These are phyloP conservation scores for Venturia pyrina DNA, from an alignment of 2,329 filamentous ascomycete species.

Conservation along the genomic window DNA sequence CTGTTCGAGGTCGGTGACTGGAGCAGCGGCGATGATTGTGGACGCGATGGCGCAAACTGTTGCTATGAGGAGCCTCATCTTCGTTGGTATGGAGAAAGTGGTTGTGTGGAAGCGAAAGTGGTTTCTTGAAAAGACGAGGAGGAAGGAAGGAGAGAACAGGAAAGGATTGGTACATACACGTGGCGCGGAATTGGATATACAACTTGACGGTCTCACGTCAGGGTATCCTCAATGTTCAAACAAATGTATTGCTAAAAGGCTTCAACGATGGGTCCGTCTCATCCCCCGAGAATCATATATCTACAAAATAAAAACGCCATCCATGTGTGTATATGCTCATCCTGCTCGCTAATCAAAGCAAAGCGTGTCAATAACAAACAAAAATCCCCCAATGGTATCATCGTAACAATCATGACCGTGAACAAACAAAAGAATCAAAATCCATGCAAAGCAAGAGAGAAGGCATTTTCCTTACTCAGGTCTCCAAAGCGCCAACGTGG, in stretches of 20 bases:
- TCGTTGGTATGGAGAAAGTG: neutral
- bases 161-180: neutral
- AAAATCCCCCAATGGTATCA: constrained; percentile 2
- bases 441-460: too few species aligned
- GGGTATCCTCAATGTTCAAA: neutral
- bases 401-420: neutral
- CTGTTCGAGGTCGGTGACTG: too few species aligned
- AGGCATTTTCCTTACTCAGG: neutral
- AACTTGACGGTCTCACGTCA: too few species aligned
- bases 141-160: neutral
- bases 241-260: neutral
- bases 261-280: neutral
- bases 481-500: constrained; percentile 29
- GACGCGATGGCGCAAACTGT: neutral
- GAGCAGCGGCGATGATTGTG: neutral
- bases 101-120: neutral
- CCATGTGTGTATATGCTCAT: constrained; percentile 2
- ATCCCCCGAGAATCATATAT: neutral
- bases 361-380: neutral
- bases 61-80: neutral
- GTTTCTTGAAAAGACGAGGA: neutral
- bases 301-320: neutral
- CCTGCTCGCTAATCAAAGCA: neutral
- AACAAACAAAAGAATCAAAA: neutral
- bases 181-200: neutral